Base-by-base conservation (phyloP, 1,284 basidiomycete genomes). In the Mycosarcoma maydis region DNA sequence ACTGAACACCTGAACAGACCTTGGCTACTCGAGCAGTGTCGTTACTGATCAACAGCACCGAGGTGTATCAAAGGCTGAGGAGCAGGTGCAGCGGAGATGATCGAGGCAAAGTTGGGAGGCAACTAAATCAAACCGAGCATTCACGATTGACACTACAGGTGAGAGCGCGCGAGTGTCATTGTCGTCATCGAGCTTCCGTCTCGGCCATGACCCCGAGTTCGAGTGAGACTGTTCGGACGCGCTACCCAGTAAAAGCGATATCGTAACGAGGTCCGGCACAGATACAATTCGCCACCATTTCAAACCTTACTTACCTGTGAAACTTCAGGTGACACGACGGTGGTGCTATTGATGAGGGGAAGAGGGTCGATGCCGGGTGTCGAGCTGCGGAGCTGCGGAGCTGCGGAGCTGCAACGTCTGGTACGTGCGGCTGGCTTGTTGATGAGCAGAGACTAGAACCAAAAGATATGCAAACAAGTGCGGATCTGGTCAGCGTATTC, bases 301-400 rank as follows among this genome's bases (percentile, higher is more conserved):
- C 20, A 19, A 34, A 62, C 40, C 34, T 52, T 46, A 62, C 52
- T 55, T 56, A 62, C 59, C 42, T 32, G 20, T 13, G 20, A 41
- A 38, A 34, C 10, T 32, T 26, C 38, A 34, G 40, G 37, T 43
- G 53, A 43, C 51, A 51, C 48, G 37, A 55, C 10, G 20, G 46
- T 16, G 26, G 34, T n/a, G 16, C 10, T 13, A 17, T 26, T 10
- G 42, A 39, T 22, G 22, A 23, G 23, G 43, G 9, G 30, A 27
- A 26, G 17, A 10, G 36, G 7, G 33, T 34, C 11, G 33, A 11
- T 16, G 33, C 33, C n/a, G 23, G 27, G 11, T 13, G 1, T 34
- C 30, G 23, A 38, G n/a, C n/a, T n/a, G n/a, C n/a, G n/a, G n/a
- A n/a, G n/a, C n/a, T n/a, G n/a, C n/a, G n/a, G n/a, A n/a, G n/a